Evolutionary conservation across 257 asterid genomes (phyloP), one percentile per base, ranked within the genome.

Genomic region (Thymus mandschuricus): DNA sequence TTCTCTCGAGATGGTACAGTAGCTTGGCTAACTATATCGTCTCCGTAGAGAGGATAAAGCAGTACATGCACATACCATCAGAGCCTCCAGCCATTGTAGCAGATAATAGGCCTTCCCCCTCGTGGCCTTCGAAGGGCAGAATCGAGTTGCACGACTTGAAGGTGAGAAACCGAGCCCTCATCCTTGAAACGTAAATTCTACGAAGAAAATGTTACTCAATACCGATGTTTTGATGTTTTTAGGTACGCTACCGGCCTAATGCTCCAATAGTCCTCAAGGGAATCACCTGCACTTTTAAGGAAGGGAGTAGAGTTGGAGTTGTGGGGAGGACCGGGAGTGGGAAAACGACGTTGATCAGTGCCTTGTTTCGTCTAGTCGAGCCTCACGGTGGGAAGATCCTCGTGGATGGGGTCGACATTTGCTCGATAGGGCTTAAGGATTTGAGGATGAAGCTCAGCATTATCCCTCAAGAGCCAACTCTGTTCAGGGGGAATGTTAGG

Each of bases 291-390:
- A 82, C 86, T 13, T 87, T 92, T 79, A 68, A 49, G 45, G 94
- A 85, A 87, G 96, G 90, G 68, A 80, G 61, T 1, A 73, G 93
- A 79, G 78, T 87, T 13, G 97, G 97, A 50, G 85, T 92, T 8
- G 96, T 92, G 66, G 97, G 96, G 54, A 81, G 97, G 83, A 92
- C 97, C 0, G 96, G 97, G 73, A 92, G 97, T 29, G 97, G 97
- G 29, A 92, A 89, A 75, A 87, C 96, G 3, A 89, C 96, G 31
- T 80, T 92, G 0, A 87, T 88, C 10, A 80, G 92, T 68, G 85
- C 97, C 3, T 69, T 92, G 81, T 92, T 89, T 77, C 97, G 90
- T 33, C 81, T 92, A 12, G 96, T 92, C 43, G 97, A 92, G 74
- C 97, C 97, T 45, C 75, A 69, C 45, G 62, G 83, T 6, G 97